Conservation (phyloP, 2,329 filamentous ascomycete genomes). For the Lasiodiplodia gonubiensis region DNA sequence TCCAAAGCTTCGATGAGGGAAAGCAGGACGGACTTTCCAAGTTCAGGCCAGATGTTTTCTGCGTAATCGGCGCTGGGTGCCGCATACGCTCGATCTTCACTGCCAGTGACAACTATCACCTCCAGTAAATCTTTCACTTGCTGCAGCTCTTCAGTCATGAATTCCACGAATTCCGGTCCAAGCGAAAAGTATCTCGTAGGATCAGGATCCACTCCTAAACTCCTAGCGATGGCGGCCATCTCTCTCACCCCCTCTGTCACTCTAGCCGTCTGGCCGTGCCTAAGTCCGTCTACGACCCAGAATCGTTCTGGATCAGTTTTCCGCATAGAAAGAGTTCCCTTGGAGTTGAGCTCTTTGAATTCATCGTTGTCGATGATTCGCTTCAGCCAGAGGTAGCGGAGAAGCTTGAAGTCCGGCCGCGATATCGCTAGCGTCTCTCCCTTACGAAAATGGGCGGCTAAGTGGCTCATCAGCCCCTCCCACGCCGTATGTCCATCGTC, state of each 20-base stretch:
- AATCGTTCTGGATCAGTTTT: too few relatives aligned
- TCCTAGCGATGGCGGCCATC: too few relatives aligned
- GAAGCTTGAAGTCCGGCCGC: slow-evolving; percentile 40
- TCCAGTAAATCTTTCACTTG: neutral
- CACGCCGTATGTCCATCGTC: slow-evolving; percentile 34
- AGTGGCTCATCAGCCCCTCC: slow-evolving; percentile 39
- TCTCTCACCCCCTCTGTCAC: too few relatives aligned
- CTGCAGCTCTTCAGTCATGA: neutral
- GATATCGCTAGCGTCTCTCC: slow-evolving; percentile 37
- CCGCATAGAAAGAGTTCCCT: slow-evolving; percentile 36
- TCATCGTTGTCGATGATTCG: slow-evolving; percentile 41
- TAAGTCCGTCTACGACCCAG: too few relatives aligned
- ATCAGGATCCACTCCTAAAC: too few relatives aligned
- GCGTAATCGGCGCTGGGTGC: neutral
- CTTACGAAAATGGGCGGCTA: slow-evolving; percentile 36
- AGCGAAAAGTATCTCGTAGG: too few relatives aligned
- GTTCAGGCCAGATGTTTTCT: neutral
- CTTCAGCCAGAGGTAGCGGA: slow-evolving; percentile 40
- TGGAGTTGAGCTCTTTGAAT: slow-evolving; percentile 41
- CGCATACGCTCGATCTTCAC: neutral
- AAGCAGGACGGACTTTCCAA: too few relatives aligned
- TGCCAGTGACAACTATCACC: neutral
- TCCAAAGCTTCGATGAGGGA: too few relatives aligned
- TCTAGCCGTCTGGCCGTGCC: too few relatives aligned
- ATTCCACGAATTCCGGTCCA: too few relatives aligned